These are phyloP conservation scores for Ballota nigra DNA, from an alignment of 257 asterid genomes.

Conservation along the genomic window DNA sequence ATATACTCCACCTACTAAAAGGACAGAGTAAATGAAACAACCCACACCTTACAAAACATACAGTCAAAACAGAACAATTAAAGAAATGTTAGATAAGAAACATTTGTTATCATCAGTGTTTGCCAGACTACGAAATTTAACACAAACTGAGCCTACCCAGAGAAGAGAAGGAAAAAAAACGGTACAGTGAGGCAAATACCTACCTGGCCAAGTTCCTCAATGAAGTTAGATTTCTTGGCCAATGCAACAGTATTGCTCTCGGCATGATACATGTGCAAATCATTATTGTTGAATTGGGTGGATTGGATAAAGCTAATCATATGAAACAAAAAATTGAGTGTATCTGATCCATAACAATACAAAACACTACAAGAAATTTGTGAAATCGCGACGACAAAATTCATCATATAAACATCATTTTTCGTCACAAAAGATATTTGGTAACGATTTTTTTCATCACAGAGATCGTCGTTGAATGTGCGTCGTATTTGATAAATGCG, in stretches of 20 bases:
- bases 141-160: not conserved
- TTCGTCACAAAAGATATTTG: too few relatives aligned
- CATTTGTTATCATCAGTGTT: not conserved
- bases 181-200: conserved; percentile 11
- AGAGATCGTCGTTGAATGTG: too few relatives aligned
- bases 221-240: conserved; percentile 97
- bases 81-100: not conserved
- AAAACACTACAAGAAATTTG: not conserved
- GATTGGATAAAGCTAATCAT: conserved; percentile 98
- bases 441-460: too few relatives aligned
- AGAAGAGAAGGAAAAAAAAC: not conserved
- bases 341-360: conserved; percentile 6
- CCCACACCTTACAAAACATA: conserved; percentile 9
- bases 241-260: conserved; percentile 96
- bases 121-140: conserved; percentile 7
- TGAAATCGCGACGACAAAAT: too few relatives aligned
- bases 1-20: conserved; percentile 87
- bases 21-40: conserved; percentile 22
- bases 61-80: conserved; percentile 1
- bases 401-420: too few relatives aligned
- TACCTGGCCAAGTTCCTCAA: conserved; percentile 99
- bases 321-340: conserved; percentile 43
- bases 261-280: conserved; percentile 87
- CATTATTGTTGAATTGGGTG: conserved; percentile 96
- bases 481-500: too few relatives aligned